Evolutionary conservation across 78 protist species (phyloP).

Genomic region (Fonticula alba): DNA sequence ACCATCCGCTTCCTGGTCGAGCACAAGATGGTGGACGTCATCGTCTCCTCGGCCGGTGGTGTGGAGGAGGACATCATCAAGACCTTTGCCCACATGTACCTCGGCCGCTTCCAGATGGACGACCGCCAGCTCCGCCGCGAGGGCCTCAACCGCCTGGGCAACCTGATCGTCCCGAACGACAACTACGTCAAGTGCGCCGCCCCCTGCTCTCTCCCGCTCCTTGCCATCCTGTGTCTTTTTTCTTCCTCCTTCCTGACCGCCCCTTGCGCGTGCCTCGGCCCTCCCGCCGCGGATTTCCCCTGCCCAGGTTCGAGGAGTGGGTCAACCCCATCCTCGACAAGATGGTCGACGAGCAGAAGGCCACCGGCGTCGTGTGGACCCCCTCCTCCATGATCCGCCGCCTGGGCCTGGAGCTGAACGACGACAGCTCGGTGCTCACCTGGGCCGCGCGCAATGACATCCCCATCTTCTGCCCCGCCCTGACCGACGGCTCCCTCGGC

Average conservation of each 20-base stretch:
- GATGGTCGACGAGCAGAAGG: conserved; percentile 59
- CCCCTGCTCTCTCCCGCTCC: too few relatives aligned
- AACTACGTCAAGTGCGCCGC: conserved; percentile 84
- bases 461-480: conserved; percentile 95
- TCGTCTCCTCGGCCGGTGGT: conserved; percentile 98
- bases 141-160: conserved; percentile 94
- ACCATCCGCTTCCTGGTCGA: conserved; percentile 63
- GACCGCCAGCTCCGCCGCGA: conserved; percentile 33
- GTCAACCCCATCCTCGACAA: conserved; percentile 80
- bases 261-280: too few relatives aligned
- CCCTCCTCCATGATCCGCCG: conserved; percentile 82
- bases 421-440: conserved; percentile 72
- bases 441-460: conserved; percentile 82
- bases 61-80: conserved; percentile 97
- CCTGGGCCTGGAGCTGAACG: conserved; percentile 81
- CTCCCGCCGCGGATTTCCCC: too few relatives aligned
- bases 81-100: conserved; percentile 81
- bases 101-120: conserved; percentile 74
- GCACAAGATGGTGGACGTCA: conserved; percentile 51
- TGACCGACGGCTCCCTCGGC: conserved; percentile 96
- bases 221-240: conserved; percentile 56
- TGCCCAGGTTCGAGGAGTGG: conserved; percentile 91
- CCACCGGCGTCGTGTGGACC: conserved; percentile 51
- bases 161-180: conserved; percentile 92
- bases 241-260: conserved; percentile 47